Conservation (phyloP, 805 yeast species). For the Wickerhamomyces hampshirensis region DNA sequence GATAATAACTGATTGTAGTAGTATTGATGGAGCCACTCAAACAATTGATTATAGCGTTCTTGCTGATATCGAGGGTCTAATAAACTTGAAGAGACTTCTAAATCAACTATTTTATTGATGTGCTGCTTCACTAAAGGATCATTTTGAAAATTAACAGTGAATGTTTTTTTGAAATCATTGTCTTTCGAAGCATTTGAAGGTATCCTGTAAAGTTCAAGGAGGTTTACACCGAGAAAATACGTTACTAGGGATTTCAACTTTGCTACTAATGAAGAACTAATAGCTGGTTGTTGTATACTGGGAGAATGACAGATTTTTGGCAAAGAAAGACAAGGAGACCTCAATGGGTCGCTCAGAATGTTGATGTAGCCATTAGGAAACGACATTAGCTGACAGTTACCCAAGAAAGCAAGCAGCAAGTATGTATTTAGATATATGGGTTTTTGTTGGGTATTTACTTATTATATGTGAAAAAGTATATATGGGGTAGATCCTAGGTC, state of each 20-base stretch:
- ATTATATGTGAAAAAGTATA: neutral
- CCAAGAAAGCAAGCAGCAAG: no score
- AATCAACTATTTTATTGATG: slow-evolving; percentile 5
- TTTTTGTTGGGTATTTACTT: no score
- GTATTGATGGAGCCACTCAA: slow-evolving; percentile 13
- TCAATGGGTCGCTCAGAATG: slow-evolving; percentile 5
- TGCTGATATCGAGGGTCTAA: slow-evolving; percentile 1
- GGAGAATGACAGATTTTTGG: no score
- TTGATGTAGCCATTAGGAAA: slow-evolving; percentile 10
- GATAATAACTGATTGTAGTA: slow-evolving; percentile 8
- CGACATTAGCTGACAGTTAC: no score
- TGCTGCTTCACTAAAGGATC: slow-evolving; percentile 11
- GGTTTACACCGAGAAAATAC: no score
- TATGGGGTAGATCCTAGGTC: neutral
- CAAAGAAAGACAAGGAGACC: no score
- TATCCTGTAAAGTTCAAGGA: neutral
- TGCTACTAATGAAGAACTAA: no score
- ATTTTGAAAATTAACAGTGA: slow-evolving; percentile 3
- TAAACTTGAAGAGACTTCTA: slow-evolving; percentile 12
- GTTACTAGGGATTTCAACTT: no score
- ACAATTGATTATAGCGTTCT: slow-evolving; percentile 9
- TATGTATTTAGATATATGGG: no score
- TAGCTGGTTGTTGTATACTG: no score
- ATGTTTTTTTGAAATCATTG: slow-evolving; percentile 1
- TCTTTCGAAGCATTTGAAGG: neutral